Base-by-base conservation (phyloP, 2,329 filamentous ascomycete species). In the Xylaria arbuscula region DNA sequence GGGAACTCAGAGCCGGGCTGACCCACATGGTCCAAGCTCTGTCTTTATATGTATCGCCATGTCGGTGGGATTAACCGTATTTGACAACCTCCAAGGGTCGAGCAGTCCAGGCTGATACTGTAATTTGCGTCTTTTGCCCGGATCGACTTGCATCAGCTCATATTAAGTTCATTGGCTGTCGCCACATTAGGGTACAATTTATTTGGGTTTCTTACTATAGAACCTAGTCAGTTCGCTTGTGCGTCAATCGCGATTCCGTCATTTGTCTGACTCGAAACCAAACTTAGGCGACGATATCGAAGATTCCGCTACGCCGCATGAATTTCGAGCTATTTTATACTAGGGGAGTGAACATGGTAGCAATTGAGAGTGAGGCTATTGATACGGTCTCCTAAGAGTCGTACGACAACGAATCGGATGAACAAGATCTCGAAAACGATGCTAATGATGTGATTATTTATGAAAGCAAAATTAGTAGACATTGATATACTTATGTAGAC, bases 21-120 rank as follows among this genome's bases (percentile, higher is more conserved):
- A 69, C 62, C 63, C 65, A 62, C 55, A 45, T 66, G 62, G 66
- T 62, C 68, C 45, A 50, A 64, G 59, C 59, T 66, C 58, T 19
- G 56, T 36, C n/a, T 22, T n/a, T 47, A 6, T 9, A 5, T 15
- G 13, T 45, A 45, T 45, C 45, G 45, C 45, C 63, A 48, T 13
- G 45, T 24, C 4, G 19, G 19, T 24, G 42, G 45, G 19, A 47
- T 47, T 13, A 48, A 5, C 28, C 28, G 5, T 28, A 28, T 28
- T 28, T 5, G 28, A 28, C 5, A 28, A 3, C 28, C 5, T 5
- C 5, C 2, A 5, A 5, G 28, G 28, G 28, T 28, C 28, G 28
- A 28, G 13, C 10, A 42, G 38, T 11, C 5, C 38, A n/a, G 10
- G 13, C 38, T 42, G 13, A 42, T 15, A 15, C 17, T 42, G 10